Evolutionary conservation across 306 rosid species (phyloP).

Genomic region (Prinsepia uniflora): DNA sequence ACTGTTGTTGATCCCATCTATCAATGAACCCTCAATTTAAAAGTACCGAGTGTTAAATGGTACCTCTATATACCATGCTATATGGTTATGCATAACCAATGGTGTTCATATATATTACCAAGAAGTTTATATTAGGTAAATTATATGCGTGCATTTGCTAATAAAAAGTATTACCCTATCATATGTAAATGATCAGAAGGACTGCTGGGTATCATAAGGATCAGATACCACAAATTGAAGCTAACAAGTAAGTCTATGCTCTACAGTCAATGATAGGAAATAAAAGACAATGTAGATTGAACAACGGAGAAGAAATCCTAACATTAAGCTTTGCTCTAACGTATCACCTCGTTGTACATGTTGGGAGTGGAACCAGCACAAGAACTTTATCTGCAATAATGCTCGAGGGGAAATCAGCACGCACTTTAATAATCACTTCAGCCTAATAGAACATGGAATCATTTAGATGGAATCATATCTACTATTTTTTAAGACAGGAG

Average conservation of each 20-base stretch:
- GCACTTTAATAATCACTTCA: constrained; percentile 72
- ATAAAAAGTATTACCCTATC: not conserved
- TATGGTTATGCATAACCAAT: not conserved
- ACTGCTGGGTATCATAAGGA: not conserved
- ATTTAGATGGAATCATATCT: constrained; percentile 21
- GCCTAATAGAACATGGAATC: constrained; percentile 47
- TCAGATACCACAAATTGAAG: not conserved
- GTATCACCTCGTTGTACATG: constrained; percentile 64
- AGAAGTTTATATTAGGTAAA: not conserved
- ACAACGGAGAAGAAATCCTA: not conserved
- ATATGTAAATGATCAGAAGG: not conserved
- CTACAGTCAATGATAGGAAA: not conserved
- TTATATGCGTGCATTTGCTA: not conserved
- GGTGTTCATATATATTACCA: not conserved
- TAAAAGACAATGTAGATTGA: no score
- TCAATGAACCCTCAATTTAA: not conserved
- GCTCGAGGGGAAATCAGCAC: constrained; percentile 71
- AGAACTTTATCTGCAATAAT: constrained; percentile 62
- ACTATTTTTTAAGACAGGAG: constrained; percentile 8
- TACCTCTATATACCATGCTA: not conserved
- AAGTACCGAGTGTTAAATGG: not conserved
- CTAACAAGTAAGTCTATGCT: not conserved
- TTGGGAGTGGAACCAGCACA: constrained; percentile 80
- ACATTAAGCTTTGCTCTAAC: not conserved
- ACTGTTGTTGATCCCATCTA: not conserved